Conservation (phyloP, 352 stramenopile species). For the Phytopythium ostracodes region DNA sequence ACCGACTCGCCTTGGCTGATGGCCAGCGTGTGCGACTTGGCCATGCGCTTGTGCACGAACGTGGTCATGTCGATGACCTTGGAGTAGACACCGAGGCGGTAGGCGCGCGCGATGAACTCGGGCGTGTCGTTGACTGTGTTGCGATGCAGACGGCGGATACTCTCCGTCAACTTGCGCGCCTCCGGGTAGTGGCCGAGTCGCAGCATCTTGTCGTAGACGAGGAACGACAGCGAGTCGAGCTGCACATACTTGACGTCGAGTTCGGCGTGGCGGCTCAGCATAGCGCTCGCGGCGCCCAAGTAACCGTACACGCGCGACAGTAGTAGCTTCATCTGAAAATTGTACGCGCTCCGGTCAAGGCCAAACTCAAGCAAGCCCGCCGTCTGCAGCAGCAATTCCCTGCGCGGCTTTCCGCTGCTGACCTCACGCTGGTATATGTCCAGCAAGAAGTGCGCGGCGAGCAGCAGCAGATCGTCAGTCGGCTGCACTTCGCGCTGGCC, state of each 20-base stretch:
- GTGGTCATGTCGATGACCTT: slow-evolving; percentile 82
- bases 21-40: slow-evolving; percentile 68
- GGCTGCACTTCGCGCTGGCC: slow-evolving; percentile 82
- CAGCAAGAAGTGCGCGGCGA: slow-evolving; percentile 64
- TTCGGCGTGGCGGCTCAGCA: slow-evolving; percentile 63
- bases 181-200: slow-evolving; percentile 56
- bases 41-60: slow-evolving; percentile 74
- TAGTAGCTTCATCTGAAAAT: slow-evolving; percentile 90
- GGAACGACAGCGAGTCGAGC: slow-evolving; percentile 78
- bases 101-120: slow-evolving; percentile 76
- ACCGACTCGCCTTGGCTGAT: slow-evolving; percentile 55
- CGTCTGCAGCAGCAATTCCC: slow-evolving; percentile 44
- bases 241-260: slow-evolving; percentile 87
- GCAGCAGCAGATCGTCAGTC: slow-evolving; percentile 77
- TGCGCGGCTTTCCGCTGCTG: slow-evolving; percentile 10
- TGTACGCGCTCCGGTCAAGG: slow-evolving; percentile 79
- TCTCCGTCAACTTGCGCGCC: slow-evolving; percentile 41
- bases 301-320: slow-evolving; percentile 77
- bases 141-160: slow-evolving; percentile 48
- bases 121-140: slow-evolving; percentile 61
- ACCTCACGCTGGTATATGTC: slow-evolving; percentile 54
- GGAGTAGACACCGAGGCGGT: slow-evolving; percentile 80
- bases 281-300: slow-evolving; percentile 55
- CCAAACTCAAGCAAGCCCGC: slow-evolving; percentile 68
- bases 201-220: slow-evolving; percentile 80